Conservation (phyloP, 306 rosid species). For the Fagus sylvatica region DNA sequence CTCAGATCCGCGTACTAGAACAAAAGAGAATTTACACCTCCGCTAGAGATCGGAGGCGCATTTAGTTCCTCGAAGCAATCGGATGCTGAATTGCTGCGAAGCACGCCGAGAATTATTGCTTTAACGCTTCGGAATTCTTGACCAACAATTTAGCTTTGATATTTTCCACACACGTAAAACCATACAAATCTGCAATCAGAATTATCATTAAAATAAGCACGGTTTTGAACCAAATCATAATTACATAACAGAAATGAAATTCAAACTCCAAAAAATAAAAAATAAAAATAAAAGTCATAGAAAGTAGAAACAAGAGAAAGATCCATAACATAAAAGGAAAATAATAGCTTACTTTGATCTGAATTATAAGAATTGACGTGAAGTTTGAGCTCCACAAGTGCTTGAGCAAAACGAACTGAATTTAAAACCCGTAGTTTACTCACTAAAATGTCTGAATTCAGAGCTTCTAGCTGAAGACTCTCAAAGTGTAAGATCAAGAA, state of each 20-base stretch:
- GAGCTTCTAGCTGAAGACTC: slow-evolving; percentile 16
- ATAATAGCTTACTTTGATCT: neutral
- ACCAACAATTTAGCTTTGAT: slow-evolving; percentile 8
- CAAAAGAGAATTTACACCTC: slow-evolving; percentile 17
- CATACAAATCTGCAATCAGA: slow-evolving; percentile 39
- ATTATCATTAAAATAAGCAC: neutral
- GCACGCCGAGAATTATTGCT: slow-evolving; percentile 1
- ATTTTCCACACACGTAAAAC: neutral
- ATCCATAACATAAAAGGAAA: neutral
- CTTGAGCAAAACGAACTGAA: slow-evolving; percentile 19
- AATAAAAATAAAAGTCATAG: neutral
- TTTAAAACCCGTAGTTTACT: neutral
- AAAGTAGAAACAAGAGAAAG: neutral
- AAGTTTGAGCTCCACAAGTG: slow-evolving; percentile 5
- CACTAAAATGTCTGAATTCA: slow-evolving; percentile 19
- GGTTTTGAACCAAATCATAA: neutral
- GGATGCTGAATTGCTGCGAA: neutral
- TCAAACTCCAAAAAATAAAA: neutral
- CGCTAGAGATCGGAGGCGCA: slow-evolving; percentile 53
- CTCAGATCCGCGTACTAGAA: slow-evolving; percentile 48
- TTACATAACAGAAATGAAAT: neutral
- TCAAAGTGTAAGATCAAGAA: neutral
- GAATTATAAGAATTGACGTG: slow-evolving; percentile 7
- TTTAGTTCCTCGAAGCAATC: slow-evolving; percentile 32
- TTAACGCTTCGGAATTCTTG: neutral